Base-by-base conservation (phyloP, 2,329 filamentous ascomycete genomes). In the Pseudocercospora cruenta region DNA sequence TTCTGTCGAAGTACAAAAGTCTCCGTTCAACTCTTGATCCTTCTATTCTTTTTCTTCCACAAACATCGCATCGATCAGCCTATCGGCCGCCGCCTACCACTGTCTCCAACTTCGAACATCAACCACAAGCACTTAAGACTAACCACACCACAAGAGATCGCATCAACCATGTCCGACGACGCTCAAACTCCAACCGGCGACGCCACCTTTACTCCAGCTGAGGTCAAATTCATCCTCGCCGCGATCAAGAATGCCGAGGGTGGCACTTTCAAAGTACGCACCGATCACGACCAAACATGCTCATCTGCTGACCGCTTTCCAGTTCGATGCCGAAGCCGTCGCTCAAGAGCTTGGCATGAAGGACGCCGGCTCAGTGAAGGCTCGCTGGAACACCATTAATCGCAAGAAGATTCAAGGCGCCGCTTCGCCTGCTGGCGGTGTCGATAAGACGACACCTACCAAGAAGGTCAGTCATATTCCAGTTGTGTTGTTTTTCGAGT, bases 381-480 rank as follows among this genome's bases (percentile, higher is more conserved):
- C 58, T 21, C 58, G 58, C 39, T 60, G 58, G 58, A 60, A 60
- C 22, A 60, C 58, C 3, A 60, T 60, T 39, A 47, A 43, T 6
- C 58, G 58, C 58, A 60, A 33, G 33, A 60, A 60, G 58, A 60
- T 60, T 21, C 39, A 60, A 26, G 45, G 12, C 36, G 24, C 36
- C 58, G 19, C 14, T 1, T 45, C 55, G 12, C 55, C 58, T 14
- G 47, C 47, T 24, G 47, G 47, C 14, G 47, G 47, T 19, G 47
- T 51, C 47, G 47, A 51, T 9, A 51, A 51, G 47, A 26, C 21
- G 1, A 22, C 47, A 19, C 47, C 47, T 5, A 26, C 19, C 19
- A 51, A 51, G 47, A 51, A 21, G 47, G 47, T 51, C 3, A 24
- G 47, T 51, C 21, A 14, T 21, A 21, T 4, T 19, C 22, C 45